These are phyloP conservation scores for Withania somnifera DNA, from an alignment of 305 asterid genomes.

Conservation along the genomic window DNA sequence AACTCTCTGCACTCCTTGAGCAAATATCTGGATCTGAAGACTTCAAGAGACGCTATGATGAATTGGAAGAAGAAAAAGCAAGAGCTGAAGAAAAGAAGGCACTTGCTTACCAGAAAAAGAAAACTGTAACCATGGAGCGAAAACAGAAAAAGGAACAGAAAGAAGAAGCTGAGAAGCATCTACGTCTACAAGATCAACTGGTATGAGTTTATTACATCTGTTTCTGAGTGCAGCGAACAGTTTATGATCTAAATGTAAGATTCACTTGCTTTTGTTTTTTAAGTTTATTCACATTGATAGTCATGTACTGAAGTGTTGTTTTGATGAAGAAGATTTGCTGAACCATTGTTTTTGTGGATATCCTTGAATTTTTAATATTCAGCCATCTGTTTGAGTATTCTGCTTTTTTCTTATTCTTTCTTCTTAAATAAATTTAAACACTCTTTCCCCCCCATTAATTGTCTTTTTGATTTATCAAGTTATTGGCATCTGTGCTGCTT, in stretches of 20 bases:
- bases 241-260: background rate
- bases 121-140: slow-evolving; percentile 70
- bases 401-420: background rate
- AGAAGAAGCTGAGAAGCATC: slow-evolving; percentile 98
- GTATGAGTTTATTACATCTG: slow-evolving; percentile 20
- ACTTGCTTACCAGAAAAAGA: slow-evolving; percentile 93
- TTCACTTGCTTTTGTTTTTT: background rate
- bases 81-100: slow-evolving; percentile 93
- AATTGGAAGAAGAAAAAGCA: slow-evolving; percentile 76
- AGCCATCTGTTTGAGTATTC: background rate
- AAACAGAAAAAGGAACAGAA: slow-evolving; percentile 96
- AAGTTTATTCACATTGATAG: background rate
- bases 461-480: background rate
- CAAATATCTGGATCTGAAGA: slow-evolving; percentile 98
- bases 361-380: background rate
- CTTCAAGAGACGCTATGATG: slow-evolving; percentile 70
- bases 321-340: no score
- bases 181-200: slow-evolving; percentile 84
- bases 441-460: background rate
- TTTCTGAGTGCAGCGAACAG: background rate
- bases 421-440: background rate
- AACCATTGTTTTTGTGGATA: background rate
- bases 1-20: slow-evolving; percentile 74
- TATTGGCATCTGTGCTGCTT: background rate
- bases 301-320: background rate